Conservation (phyloP, 1,284 basidiomycete genomes). For the Malassezia restricta region DNA sequence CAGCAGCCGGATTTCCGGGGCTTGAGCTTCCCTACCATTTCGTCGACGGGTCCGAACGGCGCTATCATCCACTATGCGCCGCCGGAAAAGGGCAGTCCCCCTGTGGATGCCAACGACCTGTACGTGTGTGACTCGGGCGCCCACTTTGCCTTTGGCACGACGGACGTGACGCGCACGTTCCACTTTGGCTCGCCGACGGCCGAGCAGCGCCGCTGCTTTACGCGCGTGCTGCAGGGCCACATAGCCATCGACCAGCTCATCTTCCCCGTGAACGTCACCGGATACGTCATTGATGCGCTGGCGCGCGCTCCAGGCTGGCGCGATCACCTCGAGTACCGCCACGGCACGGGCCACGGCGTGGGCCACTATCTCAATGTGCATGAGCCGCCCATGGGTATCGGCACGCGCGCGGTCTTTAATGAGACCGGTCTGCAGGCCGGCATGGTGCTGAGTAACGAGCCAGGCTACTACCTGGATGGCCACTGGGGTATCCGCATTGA, state of each 20-base stretch:
- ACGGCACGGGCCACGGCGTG: constrained; percentile 42
- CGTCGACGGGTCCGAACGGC: constrained; percentile 71
- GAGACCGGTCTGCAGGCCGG: constrained; percentile 41
- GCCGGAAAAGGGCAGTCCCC: constrained; percentile 60
- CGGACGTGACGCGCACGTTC: constrained; percentile 68
- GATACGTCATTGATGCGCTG: constrained; percentile 63
- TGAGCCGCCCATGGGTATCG: constrained; percentile 44
- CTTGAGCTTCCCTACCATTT: constrained; percentile 82
- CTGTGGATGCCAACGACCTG: constrained; percentile 53
- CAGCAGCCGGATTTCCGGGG: constrained; percentile 68
- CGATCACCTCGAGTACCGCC: constrained; percentile 65
- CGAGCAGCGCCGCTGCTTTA: constrained; percentile 77
- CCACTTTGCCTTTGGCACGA: constrained; percentile 86
- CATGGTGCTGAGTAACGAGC: constrained; percentile 51
- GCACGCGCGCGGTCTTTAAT: constrained; percentile 39
- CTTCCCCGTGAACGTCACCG: constrained; percentile 78
- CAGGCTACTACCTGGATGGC: constrained; percentile 85
- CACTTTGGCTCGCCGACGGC: constrained; percentile 77
- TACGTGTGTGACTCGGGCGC: constrained; percentile 89
- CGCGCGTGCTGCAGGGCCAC: constrained; percentile 87
- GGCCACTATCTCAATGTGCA: constrained; percentile 42
- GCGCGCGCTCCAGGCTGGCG: constrained; percentile 76
- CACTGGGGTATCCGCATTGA: constrained; percentile 87
- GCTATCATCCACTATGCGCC: constrained; percentile 91
- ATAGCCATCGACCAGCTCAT: constrained; percentile 76